Evolutionary conservation across 2,329 filamentous ascomycete species (phyloP).

Genomic region (Cordyceps cicadae): DNA sequence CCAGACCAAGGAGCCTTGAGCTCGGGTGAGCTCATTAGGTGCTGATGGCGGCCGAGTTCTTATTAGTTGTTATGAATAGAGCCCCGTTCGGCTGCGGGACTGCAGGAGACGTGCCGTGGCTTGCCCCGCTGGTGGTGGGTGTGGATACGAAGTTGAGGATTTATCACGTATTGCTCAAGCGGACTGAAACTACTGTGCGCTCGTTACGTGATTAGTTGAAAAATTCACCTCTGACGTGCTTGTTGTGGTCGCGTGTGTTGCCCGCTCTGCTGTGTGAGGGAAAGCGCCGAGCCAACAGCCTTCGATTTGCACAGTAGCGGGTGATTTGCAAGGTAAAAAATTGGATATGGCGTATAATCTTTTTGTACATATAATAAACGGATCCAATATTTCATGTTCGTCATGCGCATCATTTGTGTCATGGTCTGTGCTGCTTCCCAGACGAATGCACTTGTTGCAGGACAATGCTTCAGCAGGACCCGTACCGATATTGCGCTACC

Average conservation of each 20-base stretch:
- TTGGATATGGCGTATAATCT: too few species aligned
- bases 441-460: not conserved
- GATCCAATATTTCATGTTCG: not conserved
- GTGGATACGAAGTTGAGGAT: not conserved
- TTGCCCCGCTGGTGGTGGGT: conserved; percentile 1
- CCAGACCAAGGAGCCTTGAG: conserved; percentile 6
- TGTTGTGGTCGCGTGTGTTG: too few species aligned
- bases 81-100: not conserved
- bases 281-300: not conserved
- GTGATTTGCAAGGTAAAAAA: not conserved
- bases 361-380: too few species aligned
- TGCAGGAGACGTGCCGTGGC: not conserved
- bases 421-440: conserved; percentile 8
- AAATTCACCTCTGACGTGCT: too few species aligned
- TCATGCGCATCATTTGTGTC: not conserved
- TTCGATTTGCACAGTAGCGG: too few species aligned
- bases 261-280: too few species aligned
- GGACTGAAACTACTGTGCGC: too few species aligned
- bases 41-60: conserved; percentile 12
- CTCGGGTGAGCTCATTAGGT: not conserved
- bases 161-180: too few species aligned
- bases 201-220: too few species aligned
- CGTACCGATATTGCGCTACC: not conserved
- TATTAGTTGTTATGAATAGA: conserved; percentile 4
- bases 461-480: not conserved